Percentiles rank a stretch among this genome's conserved stretches.
Evolutionary conservation across 176 grass and related monocot species (phyloP).

Genomic region (Zoysia japonica): DNA sequence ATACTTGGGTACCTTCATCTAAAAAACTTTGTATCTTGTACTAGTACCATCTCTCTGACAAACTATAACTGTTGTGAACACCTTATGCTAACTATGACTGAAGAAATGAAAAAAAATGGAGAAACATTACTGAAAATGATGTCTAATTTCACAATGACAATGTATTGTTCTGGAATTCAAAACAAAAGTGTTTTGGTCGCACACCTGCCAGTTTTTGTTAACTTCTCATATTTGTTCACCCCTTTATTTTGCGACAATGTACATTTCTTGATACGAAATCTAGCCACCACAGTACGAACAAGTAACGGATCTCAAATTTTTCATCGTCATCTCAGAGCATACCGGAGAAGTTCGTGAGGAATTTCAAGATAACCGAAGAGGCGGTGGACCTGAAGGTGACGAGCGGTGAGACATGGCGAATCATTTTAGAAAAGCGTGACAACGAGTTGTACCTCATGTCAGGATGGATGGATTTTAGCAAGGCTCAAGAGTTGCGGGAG

Average conservation of each 20-base stretch:
- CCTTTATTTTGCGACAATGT: background rate
- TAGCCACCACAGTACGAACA: too few species aligned
- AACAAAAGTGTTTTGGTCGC: background rate
- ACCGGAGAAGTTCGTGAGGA: conserved; percentile 41
- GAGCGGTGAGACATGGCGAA: conserved; percentile 43
- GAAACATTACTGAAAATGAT: background rate
- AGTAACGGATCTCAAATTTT: background rate
- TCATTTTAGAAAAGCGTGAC: background rate
- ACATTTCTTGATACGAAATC: background rate
- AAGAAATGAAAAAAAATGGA: background rate
- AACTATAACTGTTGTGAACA: too few species aligned
- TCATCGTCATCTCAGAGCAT: conserved; percentile 33
- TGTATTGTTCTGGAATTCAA: too few species aligned
- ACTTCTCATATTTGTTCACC: background rate
- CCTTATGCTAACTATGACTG: too few species aligned
- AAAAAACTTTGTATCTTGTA: too few species aligned
- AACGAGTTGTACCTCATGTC: conserved; percentile 27
- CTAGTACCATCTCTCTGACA: too few species aligned
- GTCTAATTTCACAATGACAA: background rate
- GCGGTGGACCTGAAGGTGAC: conserved; percentile 35
- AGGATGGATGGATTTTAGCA: conserved; percentile 57
- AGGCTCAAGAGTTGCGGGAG: conserved; percentile 42
- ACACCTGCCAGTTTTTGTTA: background rate
- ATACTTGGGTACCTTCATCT: too few species aligned
- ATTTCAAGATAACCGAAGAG: conserved; percentile 30